phyloP scores from a whole-genome alignment of 2,329 filamentous ascomycete species.

The Alternaria sp. region DNA sequence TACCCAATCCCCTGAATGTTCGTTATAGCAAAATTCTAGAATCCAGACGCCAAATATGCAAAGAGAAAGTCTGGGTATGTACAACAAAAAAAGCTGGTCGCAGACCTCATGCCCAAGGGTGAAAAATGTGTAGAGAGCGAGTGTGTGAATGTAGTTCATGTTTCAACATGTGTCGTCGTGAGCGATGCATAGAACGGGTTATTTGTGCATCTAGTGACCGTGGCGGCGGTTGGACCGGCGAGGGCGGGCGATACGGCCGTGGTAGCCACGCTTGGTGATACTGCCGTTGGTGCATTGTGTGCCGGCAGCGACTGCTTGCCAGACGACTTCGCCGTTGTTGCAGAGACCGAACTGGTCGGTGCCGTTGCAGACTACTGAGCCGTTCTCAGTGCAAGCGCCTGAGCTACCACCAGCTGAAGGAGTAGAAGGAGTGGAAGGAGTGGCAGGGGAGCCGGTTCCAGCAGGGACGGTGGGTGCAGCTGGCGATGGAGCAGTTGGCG shows the following conservation, averaged over 20 bases:
- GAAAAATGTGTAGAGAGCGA: slow-evolving; percentile 12
- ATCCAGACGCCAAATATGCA: slow-evolving; percentile 12
- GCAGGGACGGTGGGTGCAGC: slow-evolving; percentile 23
- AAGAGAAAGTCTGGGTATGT: slow-evolving; percentile 13
- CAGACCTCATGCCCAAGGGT: slow-evolving; percentile 21
- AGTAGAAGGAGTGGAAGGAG: slow-evolving; percentile 20
- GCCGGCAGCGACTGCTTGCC: slow-evolving; percentile 54
- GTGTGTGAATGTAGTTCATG: slow-evolving; percentile 16
- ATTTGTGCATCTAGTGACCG: slow-evolving; percentile 9
- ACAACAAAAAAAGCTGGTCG: slow-evolving; percentile 18
- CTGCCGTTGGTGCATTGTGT: slow-evolving; percentile 55
- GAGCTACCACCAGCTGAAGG: slow-evolving; percentile 24
- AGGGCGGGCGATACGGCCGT: slow-evolving; percentile 43
- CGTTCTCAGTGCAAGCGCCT: slow-evolving; percentile 43
- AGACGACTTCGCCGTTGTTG: slow-evolving; percentile 54
- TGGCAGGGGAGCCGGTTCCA: slow-evolving; percentile 21
- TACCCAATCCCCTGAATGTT: not conserved
- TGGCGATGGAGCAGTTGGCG: slow-evolving; percentile 25
- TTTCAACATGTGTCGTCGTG: not conserved
- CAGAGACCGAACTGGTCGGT: slow-evolving; percentile 54
- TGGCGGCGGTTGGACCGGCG: slow-evolving; percentile 18
- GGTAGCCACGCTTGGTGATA: slow-evolving; percentile 48
- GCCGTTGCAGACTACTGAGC: slow-evolving; percentile 54
- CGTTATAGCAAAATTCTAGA: not conserved
- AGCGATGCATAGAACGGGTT: not conserved